Base-by-base conservation (phyloP, 2,329 filamentous ascomycete genomes). In the Nigrospora oryzae region DNA sequence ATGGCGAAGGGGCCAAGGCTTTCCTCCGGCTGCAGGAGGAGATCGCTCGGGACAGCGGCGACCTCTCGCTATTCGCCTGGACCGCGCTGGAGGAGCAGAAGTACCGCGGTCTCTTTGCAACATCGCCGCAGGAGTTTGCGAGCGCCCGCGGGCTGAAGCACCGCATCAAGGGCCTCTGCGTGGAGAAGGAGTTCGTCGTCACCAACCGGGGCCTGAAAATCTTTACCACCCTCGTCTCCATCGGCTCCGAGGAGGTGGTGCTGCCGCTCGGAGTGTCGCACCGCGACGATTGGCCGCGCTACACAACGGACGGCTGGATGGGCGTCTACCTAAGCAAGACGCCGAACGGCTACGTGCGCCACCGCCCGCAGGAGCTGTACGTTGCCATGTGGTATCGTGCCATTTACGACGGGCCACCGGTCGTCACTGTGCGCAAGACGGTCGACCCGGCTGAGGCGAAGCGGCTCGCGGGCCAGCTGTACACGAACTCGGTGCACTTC, bases 1-100 rank as follows among this genome's bases (percentile, higher is more conserved):
- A 63, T 19, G 60, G 62, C 7, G 62, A 64, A 41, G 59, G 60
- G 13, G 40, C 37, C 8, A 49, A 50, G 36, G 56, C 60, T 1
- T 63, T 62, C 38, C 35, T 51, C 31, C 45, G 59, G 13, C 53
- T 63, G 1, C 56, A 61, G 42, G 46, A 58, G 14, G 55, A 58
- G 19, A 63, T 65, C 17, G 35, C 35, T 16, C 23, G 30, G n/a
- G 41, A 36, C 41, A 43, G 33, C 13, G 35, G 33, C 19, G 41
- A 43, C 15, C 41, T 43, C 19, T 43, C 41, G 8, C 28, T 43
- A 10, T 36, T 43, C 13, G 41, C 41, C 4, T 43, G 41, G 41
- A 43, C 41, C 2, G 35, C 41, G 12, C 28, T 14, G 6, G 4
- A 33, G 7, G 39, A 34, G 11, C 39, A 41, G 23, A 34, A 12